Evolutionary conservation across 805 yeast genomes (phyloP).

Genomic region (Cephaloascus albidus): DNA sequence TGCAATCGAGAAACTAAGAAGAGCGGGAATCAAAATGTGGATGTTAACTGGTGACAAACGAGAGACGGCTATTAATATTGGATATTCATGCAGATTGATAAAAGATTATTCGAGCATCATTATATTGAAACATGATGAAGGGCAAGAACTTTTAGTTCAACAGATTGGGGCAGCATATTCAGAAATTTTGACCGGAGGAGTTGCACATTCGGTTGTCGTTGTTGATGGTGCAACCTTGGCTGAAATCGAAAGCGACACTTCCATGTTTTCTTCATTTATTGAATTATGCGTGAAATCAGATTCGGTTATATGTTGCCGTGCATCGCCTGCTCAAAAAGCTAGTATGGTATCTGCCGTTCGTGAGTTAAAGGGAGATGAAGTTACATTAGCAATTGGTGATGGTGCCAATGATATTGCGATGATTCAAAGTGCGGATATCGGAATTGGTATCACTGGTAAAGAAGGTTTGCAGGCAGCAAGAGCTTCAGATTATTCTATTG

Average conservation of each 20-base stretch:
- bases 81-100: conserved; percentile 86
- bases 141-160: conserved; percentile 49
- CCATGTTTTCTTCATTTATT: conserved; percentile 65
- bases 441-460: conserved; percentile 94
- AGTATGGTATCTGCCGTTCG: conserved; percentile 79
- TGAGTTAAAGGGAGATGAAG: conserved; percentile 52
- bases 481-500: conserved; percentile 89
- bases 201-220: conserved; percentile 93
- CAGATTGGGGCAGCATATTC: conserved; percentile 67
- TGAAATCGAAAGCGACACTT: conserved; percentile 62
- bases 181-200: conserved; percentile 60
- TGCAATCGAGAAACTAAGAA: conserved; percentile 79
- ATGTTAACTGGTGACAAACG: conserved; percentile 98
- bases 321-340: conserved; percentile 96
- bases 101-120: conserved; percentile 89
- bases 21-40: conserved; percentile 95
- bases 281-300: conserved; percentile 83
- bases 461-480: conserved; percentile 97
- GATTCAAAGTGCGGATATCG: conserved; percentile 98
- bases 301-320: conserved; percentile 91
- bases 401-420: conserved; percentile 99
- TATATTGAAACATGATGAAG: conserved; percentile 41
- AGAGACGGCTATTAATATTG: conserved; percentile 96
- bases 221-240: conserved; percentile 87
- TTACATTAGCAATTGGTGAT: conserved; percentile 94